Evolutionary conservation across 2,329 filamentous ascomycete genomes (phyloP), one percentile per base, ranked within the genome.

Genomic region (Fusarium sp.): DNA sequence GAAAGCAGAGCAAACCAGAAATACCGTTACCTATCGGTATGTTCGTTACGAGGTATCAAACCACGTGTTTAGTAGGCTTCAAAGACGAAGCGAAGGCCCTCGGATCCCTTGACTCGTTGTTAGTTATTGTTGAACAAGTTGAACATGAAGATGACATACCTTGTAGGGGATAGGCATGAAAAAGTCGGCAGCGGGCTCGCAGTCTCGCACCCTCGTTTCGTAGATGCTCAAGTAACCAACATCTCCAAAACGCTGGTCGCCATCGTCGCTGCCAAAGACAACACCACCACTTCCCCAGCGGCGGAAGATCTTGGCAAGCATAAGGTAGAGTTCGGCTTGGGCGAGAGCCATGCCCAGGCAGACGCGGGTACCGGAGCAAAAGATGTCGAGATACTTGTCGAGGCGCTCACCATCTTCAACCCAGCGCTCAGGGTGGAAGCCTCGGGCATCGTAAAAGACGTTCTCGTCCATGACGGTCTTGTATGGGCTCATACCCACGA

Each of bases 151-250:
- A 27, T 27, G 24, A 64, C 77, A 13, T 48, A 80, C 81, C 80
- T 83, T 83, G 74, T 81, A 83, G 22, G 82, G 82, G 18, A 84
- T 81, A 9, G 83, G 83, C 67, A 84, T 81, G 29, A 84, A 84
- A 64, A 81, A 84, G 63, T 84, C 82, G 24, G 81, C 79, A 18
- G 82, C 82, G 78, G 83, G 79, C 73, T 83, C 78, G 37, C 79
- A 81, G 64, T 84, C 82, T 58, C 77, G 75, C 10, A 79, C 73
- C 39, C 79, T 79, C 14, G 82, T 83, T 67, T 84, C 78, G 52
- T 80, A 84, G 57, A 84, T 79, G 64, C 76, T 81, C 13, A 84
- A 67, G 9, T 77, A 76, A 3, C 83, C 83, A 10, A 81, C 69
- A 57, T 84, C 82, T 24, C 80, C 82, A 6, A 72, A 64, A 33